Conservation (phyloP, 441 rosid species). For the Erysimum cheiri region DNA sequence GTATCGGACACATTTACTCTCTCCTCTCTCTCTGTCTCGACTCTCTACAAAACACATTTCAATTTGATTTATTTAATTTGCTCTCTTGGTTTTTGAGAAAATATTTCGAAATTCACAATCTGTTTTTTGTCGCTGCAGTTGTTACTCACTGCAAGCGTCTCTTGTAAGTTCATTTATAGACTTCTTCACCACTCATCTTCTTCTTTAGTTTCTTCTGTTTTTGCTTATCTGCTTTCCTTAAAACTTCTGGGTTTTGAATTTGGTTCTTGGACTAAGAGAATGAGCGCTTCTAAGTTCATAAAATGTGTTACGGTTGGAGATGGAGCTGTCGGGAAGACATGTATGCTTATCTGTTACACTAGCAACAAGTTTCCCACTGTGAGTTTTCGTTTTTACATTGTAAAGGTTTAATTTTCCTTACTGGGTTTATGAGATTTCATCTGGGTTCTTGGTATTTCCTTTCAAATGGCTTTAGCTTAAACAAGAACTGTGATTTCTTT, state of each 20-base stretch:
- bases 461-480: constrained; percentile 16
- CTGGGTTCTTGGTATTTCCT: constrained; percentile 20
- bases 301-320: constrained; percentile 99
- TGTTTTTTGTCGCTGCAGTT: constrained; percentile 21
- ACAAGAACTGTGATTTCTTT: not conserved
- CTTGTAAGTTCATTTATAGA: constrained; percentile 25
- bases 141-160: constrained; percentile 22
- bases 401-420: constrained; percentile 21
- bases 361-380: constrained; percentile 99
- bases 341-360: constrained; percentile 97
- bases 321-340: constrained; percentile 98
- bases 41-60: constrained; percentile 29
- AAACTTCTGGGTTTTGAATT: constrained; percentile 25
- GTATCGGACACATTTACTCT: constrained; percentile 47
- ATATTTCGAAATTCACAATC: constrained; percentile 36
- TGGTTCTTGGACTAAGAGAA: constrained; percentile 43
- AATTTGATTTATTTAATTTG: constrained; percentile 5
- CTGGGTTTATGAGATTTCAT: constrained; percentile 27
- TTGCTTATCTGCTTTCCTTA: not conserved
- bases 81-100: constrained; percentile 24
- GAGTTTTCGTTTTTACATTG: constrained; percentile 34
- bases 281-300: constrained; percentile 95
- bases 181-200: constrained; percentile 34
- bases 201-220: constrained; percentile 20
- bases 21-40: constrained; percentile 38